Evolutionary conservation across 192 early-diverging fungal species (phyloP).

Genomic region (Coemansia umbellata): DNA sequence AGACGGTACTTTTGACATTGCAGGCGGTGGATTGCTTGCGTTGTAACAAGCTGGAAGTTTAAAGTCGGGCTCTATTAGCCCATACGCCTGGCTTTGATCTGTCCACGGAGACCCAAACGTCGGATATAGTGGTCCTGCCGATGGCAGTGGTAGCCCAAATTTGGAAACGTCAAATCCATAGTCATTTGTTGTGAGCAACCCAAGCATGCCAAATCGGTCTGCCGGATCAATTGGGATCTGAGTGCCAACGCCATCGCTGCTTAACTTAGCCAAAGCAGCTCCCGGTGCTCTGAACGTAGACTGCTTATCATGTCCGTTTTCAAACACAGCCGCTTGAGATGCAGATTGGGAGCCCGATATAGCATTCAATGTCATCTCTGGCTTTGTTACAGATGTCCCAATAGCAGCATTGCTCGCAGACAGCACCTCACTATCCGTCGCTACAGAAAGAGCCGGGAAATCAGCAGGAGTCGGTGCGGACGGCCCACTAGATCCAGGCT

Average conservation of each 20-base stretch:
- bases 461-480: conserved; percentile 36
- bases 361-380: conserved; percentile 13
- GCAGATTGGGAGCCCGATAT: neutral
- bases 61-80: conserved; percentile 77
- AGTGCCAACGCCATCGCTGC: neutral
- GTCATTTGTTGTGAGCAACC: conserved; percentile 82
- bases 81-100: conserved; percentile 62
- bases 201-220: conserved; percentile 77
- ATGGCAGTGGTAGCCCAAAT: conserved; percentile 73
- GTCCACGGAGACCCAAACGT: conserved; percentile 90
- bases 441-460: conserved; percentile 34
- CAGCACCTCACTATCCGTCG: neutral
- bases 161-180: conserved; percentile 89
- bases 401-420: neutral
- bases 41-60: conserved; percentile 84
- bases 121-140: conserved; percentile 74
- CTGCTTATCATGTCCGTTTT: conserved; percentile 29
- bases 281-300: conserved; percentile 33
- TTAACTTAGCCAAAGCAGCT: conserved; percentile 20
- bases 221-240: conserved; percentile 23
- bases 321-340: neutral
- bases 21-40: conserved; percentile 64
- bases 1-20: conserved; percentile 65
- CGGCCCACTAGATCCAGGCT: neutral
- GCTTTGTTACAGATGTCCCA: neutral